A percentile compares a stretch with the other conserved stretches of the same genome.
phyloP scores from a whole-genome alignment of 257 asterid genomes.

The Nicotiana undulata region DNA sequence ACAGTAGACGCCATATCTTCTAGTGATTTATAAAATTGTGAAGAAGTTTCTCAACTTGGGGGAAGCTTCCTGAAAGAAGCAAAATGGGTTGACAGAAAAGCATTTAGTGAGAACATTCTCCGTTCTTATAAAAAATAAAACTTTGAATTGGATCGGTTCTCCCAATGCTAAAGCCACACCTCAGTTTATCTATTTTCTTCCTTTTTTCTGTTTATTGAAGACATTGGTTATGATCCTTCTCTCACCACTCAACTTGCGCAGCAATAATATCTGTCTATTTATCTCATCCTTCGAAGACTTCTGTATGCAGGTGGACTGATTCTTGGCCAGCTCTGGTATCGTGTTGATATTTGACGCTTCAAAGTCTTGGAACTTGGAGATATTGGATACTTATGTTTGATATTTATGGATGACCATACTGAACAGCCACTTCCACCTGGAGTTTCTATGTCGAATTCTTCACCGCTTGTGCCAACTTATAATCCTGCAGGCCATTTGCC shows the following conservation, averaged over 20 bases:
- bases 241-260: neutral
- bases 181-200: neutral
- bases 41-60: neutral
- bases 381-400: neutral
- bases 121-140: neutral
- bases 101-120: neutral
- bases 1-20: neutral
- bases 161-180: neutral
- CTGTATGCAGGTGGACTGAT: slow-evolving; percentile 3
- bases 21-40: neutral
- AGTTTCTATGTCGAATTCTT: slow-evolving; percentile 24
- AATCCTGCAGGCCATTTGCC: slow-evolving; percentile 16
- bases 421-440: slow-evolving; percentile 52
- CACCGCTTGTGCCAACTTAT: slow-evolving; percentile 17
- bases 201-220: neutral
- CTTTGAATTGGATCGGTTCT: neutral
- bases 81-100: neutral
- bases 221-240: neutral
- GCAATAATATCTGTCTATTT: neutral
- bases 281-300: neutral
- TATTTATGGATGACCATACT: slow-evolving; percentile 33
- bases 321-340: neutral
- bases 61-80: neutral
- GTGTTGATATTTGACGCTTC: neutral
- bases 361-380: neutral